Conservation (phyloP, 495 filamentous ascomycete genomes). For the Corynascus novoguineensis region DNA sequence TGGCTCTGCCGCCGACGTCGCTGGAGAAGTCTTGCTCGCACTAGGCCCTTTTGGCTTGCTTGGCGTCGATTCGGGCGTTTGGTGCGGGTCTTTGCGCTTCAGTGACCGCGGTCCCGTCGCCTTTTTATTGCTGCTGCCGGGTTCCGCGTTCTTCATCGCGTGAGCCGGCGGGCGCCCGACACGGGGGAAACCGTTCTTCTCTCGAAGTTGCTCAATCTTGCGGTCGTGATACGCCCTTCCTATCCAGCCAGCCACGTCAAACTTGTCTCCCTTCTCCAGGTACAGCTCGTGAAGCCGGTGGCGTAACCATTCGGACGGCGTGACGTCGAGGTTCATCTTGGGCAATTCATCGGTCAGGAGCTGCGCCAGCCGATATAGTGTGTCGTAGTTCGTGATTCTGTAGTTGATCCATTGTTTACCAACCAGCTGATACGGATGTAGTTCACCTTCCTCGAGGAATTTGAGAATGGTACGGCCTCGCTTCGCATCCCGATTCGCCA, state of each 20-base stretch:
- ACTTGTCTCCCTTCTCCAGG: conserved; percentile 33
- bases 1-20: neutral
- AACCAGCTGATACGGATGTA: conserved; percentile 47
- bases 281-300: conserved; percentile 41
- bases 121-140: conserved; percentile 3
- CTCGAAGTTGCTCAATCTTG: conserved; percentile 36
- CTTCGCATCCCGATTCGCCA: conserved; percentile 44
- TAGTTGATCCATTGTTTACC: conserved; percentile 38
- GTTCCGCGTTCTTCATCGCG: conserved; percentile 7
- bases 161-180: conserved; percentile 44
- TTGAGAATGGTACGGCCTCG: conserved; percentile 39
- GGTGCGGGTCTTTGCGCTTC: conserved; percentile 27
- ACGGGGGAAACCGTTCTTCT: conserved; percentile 41
- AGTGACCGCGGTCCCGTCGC: neutral
- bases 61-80: conserved; percentile 17
- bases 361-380: conserved; percentile 42
- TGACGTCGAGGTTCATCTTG: conserved; percentile 40
- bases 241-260: conserved; percentile 36
- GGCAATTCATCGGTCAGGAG: conserved; percentile 41
- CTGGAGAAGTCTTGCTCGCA: neutral
- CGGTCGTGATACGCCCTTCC: conserved; percentile 43
- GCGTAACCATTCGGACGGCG: conserved; percentile 44
- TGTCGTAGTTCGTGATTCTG: conserved; percentile 43
- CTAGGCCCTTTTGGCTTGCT: neutral
- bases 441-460: conserved; percentile 38